Conservation (phyloP, 257 asterid species). For the Eustoma russellianum region DNA sequence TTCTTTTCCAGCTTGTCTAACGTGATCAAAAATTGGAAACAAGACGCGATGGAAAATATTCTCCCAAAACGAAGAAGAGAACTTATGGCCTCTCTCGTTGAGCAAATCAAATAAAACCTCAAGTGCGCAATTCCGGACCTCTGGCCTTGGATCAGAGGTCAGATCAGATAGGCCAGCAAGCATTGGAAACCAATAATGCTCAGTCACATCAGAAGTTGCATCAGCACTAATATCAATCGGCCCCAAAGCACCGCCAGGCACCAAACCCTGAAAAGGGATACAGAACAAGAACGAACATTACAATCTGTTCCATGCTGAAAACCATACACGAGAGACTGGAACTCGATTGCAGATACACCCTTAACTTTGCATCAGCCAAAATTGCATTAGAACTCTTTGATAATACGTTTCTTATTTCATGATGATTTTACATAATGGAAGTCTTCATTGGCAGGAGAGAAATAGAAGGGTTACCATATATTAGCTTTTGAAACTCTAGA, state of each 20-base stretch:
- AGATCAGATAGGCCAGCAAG: slow-evolving; percentile 97
- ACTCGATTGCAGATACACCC: too few relatives aligned
- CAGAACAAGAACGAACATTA: slow-evolving; percentile 1
- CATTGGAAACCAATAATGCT: slow-evolving; percentile 99
- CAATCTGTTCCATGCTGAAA: not conserved
- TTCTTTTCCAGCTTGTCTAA: slow-evolving; percentile 82
- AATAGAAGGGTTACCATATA: too few relatives aligned
- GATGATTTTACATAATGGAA: too few relatives aligned
- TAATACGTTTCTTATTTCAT: too few relatives aligned
- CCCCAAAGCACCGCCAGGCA: slow-evolving; percentile 92
- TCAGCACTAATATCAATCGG: slow-evolving; percentile 57
- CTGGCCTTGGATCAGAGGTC: slow-evolving; percentile 92
- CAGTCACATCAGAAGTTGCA: slow-evolving; percentile 77
- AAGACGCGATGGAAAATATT: slow-evolving; percentile 81
- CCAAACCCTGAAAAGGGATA: slow-evolving; percentile 57
- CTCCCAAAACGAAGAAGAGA: slow-evolving; percentile 93
- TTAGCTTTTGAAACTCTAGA: too few relatives aligned
- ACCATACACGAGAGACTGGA: not conserved
- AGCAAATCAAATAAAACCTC: slow-evolving; percentile 97
- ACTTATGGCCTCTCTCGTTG: slow-evolving; percentile 95
- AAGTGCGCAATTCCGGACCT: slow-evolving; percentile 94
- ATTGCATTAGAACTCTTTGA: too few relatives aligned
- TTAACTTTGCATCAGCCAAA: too few relatives aligned
- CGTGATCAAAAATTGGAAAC: slow-evolving; percentile 94
- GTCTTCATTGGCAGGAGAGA: too few relatives aligned